A percentile compares a stretch with the other conserved stretches of the same genome.
These are phyloP conservation scores for Sordaria brevicollis DNA, from an alignment of 495 filamentous ascomycete species.

Conservation along the genomic window DNA sequence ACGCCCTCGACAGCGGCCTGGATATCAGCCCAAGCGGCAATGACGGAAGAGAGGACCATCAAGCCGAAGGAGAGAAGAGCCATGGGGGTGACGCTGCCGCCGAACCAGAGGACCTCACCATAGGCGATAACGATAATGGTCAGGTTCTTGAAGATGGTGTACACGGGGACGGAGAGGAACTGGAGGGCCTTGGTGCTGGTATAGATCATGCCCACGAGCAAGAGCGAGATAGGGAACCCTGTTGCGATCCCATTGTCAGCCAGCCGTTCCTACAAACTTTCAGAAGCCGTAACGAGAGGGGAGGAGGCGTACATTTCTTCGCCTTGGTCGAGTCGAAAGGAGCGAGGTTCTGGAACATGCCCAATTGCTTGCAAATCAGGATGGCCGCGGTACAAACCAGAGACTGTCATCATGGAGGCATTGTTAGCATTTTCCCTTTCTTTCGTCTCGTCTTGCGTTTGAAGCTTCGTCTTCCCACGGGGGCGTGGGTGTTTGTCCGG, in stretches of 20 bases:
- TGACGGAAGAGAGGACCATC: slow-evolving; percentile 91
- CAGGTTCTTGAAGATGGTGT: slow-evolving; percentile 99
- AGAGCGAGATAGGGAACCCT: slow-evolving; percentile 97
- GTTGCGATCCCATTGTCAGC: slow-evolving; percentile 5
- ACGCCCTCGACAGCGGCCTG: slow-evolving; percentile 65
- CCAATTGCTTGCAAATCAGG: slow-evolving; percentile 66
- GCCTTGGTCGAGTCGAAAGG: slow-evolving; percentile 85
- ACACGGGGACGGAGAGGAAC: slow-evolving; percentile 93
- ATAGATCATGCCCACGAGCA: slow-evolving; percentile 99
- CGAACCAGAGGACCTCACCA: slow-evolving; percentile 98
- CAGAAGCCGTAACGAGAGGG: neutral
- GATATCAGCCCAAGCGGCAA: slow-evolving; percentile 98
- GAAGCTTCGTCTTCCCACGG: neutral
- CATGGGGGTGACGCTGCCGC: slow-evolving; percentile 79
- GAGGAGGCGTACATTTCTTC: slow-evolving; percentile 62
- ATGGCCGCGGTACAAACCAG: slow-evolving; percentile 88
- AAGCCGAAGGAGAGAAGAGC: slow-evolving; percentile 92
- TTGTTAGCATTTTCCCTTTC: slow-evolving; percentile 11
- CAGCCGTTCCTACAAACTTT: slow-evolving; percentile 9
- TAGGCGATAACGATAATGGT: slow-evolving; percentile 99
- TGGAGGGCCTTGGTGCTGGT: slow-evolving; percentile 93
- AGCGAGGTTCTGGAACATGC: slow-evolving; percentile 77
- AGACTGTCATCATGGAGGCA: slow-evolving; percentile 43
- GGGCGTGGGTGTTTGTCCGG: neutral
- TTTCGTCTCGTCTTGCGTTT: neutral